A percentile compares a stretch with the other conserved stretches of the same genome.
Conservation (phyloP, 1,139 yeast species). For the Saccharomyces pastorianus region DNA sequence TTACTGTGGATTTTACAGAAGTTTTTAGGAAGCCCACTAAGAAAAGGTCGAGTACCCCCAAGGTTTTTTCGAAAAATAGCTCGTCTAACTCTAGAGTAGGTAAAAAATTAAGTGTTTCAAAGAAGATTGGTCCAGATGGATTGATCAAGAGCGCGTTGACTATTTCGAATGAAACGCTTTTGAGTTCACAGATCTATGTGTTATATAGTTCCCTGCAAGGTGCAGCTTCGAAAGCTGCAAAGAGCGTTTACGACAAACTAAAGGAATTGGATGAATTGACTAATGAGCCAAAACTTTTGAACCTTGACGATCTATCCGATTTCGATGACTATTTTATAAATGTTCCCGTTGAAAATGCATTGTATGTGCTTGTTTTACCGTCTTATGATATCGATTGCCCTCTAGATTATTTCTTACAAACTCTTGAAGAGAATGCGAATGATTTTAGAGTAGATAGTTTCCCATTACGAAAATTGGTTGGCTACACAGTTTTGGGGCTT, state of each 20-base stretch:
- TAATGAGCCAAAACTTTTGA: slow-evolving; percentile 47
- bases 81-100: slow-evolving; percentile 18
- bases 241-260: slow-evolving; percentile 29
- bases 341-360: slow-evolving; percentile 45
- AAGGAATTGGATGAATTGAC: slow-evolving; percentile 33
- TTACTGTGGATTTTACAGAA: slow-evolving; percentile 40
- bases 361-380: slow-evolving; percentile 75
- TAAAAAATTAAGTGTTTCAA: neutral
- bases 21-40: slow-evolving; percentile 18
- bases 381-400: slow-evolving; percentile 93
- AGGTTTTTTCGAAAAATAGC: slow-evolving; percentile 20
- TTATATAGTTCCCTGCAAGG: slow-evolving; percentile 86
- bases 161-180: slow-evolving; percentile 28
- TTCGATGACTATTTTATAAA: slow-evolving; percentile 72
- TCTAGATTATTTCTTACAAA: slow-evolving; percentile 76
- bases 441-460: slow-evolving; percentile 82
- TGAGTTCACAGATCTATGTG: slow-evolving; percentile 41
- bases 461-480: slow-evolving; percentile 60
- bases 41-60: slow-evolving; percentile 17
- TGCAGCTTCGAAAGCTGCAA: slow-evolving; percentile 64
- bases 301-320: slow-evolving; percentile 78
- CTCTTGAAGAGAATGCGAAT: slow-evolving; percentile 68
- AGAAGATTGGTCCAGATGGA: slow-evolving; percentile 10
- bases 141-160: slow-evolving; percentile 29
- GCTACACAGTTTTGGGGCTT: slow-evolving; percentile 77